These are phyloP conservation scores for Raddia distichophylla DNA, from an alignment of 176 grass and related monocot species.

Conservation along the genomic window DNA sequence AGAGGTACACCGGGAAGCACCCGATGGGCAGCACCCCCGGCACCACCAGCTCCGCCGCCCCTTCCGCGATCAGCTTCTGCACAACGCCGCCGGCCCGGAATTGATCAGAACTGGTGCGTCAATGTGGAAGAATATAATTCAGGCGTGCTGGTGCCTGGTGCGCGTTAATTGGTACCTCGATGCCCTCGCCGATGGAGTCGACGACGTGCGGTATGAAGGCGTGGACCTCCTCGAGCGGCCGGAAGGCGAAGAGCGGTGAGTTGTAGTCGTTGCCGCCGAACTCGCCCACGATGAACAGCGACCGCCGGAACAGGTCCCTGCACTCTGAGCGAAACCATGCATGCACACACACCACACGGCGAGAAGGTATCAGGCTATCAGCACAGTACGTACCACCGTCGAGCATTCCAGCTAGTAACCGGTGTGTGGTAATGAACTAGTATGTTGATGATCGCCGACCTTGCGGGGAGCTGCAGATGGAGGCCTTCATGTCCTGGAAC, in stretches of 20 bases:
- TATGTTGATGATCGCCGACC: constrained; percentile 24
- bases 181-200: constrained; percentile 55
- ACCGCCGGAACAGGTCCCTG: constrained; percentile 63
- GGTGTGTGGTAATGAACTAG: too few species aligned
- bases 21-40: constrained; percentile 80
- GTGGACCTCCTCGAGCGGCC: constrained; percentile 58
- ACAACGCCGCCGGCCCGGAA: not conserved
- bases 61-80: constrained; percentile 76
- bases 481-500: constrained; percentile 82
- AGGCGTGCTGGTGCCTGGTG: not conserved
- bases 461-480: constrained; percentile 63
- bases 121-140: not conserved
- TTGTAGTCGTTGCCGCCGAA: constrained; percentile 98
- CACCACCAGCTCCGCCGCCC: constrained; percentile 85
- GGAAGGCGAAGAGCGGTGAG: constrained; percentile 76
- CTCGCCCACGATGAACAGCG: constrained; percentile 90
- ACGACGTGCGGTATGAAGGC: constrained; percentile 63
- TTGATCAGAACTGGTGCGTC: not conserved
- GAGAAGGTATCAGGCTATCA: not conserved
- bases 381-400: not conserved
- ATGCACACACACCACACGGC: not conserved
- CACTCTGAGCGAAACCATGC: constrained; percentile 45
- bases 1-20: constrained; percentile 83
- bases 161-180: constrained; percentile 54
- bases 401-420: not conserved